Conservation (phyloP, 768 basidiomycete genomes). For the Suillus luteus region DNA sequence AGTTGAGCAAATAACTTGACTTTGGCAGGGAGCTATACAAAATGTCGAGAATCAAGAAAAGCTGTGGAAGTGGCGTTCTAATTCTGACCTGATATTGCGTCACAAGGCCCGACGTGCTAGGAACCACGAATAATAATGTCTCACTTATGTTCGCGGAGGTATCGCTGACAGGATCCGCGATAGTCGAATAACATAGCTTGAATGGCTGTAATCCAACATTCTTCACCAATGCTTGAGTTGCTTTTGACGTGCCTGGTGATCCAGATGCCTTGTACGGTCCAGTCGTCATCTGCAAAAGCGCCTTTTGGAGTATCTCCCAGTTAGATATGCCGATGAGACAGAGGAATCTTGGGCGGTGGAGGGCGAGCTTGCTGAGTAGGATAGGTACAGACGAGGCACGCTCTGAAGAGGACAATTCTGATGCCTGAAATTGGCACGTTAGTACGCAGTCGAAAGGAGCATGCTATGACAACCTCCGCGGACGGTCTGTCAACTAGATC, state of each 20-base stretch:
- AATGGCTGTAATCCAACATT: slow-evolving; percentile 26
- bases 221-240: slow-evolving; percentile 14
- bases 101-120: slow-evolving; percentile 77
- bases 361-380: slow-evolving; percentile 60
- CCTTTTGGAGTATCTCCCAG: slow-evolving; percentile 44
- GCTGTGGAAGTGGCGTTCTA: not conserved
- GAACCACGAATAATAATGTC: slow-evolving; percentile 75
- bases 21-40: slow-evolving; percentile 45
- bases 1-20: slow-evolving; percentile 42
- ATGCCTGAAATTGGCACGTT: slow-evolving; percentile 41
- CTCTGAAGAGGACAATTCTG: slow-evolving; percentile 55
- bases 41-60: not conserved
- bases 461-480: slow-evolving; percentile 44
- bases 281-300: slow-evolving; percentile 32
- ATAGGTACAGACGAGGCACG: slow-evolving; percentile 53
- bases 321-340: slow-evolving; percentile 83
- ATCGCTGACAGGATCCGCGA: slow-evolving; percentile 11
- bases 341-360: slow-evolving; percentile 60
- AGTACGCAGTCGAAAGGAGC: slow-evolving; percentile 1
- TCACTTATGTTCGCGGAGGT: slow-evolving; percentile 34
- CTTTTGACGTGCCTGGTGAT: slow-evolving; percentile 12
- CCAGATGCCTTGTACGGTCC: slow-evolving; percentile 13
- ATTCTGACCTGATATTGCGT: slow-evolving; percentile 65
- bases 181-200: slow-evolving; percentile 21
- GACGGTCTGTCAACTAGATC: slow-evolving; percentile 76